These are phyloP conservation scores for Chrysoporthe austroafricana DNA, from an alignment of 2,329 filamentous ascomycete genomes.

Conservation along the genomic window DNA sequence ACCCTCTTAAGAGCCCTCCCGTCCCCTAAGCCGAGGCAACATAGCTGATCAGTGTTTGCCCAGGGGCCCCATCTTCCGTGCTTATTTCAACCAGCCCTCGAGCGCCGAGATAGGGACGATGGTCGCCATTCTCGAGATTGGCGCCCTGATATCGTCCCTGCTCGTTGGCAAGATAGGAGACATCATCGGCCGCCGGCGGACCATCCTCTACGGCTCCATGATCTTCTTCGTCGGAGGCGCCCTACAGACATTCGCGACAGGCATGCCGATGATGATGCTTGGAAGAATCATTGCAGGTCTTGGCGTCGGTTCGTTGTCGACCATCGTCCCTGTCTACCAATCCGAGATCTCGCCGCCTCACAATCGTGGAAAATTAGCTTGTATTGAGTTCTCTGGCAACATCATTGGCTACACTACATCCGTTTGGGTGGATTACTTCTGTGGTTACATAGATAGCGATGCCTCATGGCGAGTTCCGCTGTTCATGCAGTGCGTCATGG, in stretches of 20 bases:
- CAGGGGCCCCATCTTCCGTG: constrained; percentile 84
- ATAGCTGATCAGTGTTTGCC: constrained; percentile 12
- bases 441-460: constrained; percentile 83
- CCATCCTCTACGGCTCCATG: constrained; percentile 90
- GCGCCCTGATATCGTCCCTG: constrained; percentile 88
- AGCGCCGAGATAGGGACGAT: constrained; percentile 91
- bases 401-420: constrained; percentile 95
- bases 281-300: constrained; percentile 84
- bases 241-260: constrained; percentile 78
- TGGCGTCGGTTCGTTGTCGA: constrained; percentile 85
- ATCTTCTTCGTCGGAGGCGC: constrained; percentile 86
- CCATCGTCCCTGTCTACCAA: constrained; percentile 92
- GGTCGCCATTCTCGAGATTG: constrained; percentile 95
- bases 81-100: constrained; percentile 90
- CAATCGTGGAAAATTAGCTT: constrained; percentile 92
- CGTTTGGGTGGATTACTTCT: constrained; percentile 98
- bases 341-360: constrained; percentile 96
- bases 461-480: constrained; percentile 90
- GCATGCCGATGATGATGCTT: constrained; percentile 87
- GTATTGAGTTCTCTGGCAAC: constrained; percentile 97
- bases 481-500: constrained; percentile 94
- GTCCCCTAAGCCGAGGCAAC: constrained; percentile 31
- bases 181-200: constrained; percentile 83
- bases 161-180: constrained; percentile 88
- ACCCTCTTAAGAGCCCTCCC: constrained; percentile 14